These are phyloP conservation scores for Liriodendron chinense DNA, from an alignment of 164 flowering plant species.

Conservation along the genomic window DNA sequence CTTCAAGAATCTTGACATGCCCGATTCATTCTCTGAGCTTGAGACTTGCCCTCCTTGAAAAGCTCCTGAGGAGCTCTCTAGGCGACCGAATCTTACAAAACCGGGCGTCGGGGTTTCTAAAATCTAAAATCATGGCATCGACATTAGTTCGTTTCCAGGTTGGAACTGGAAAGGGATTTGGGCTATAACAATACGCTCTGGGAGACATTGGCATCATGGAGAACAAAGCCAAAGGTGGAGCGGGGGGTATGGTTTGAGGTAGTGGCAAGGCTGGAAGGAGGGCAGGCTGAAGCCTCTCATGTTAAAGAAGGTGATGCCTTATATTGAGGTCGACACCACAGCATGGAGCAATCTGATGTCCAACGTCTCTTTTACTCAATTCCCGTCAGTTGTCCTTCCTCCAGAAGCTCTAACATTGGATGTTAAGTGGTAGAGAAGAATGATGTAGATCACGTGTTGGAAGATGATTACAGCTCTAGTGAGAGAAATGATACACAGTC, in stretches of 20 bases:
- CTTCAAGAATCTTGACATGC: conserved; percentile 22
- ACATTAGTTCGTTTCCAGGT: conserved; percentile 40
- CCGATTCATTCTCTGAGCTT: conserved; percentile 32
- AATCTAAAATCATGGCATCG: conserved; percentile 41
- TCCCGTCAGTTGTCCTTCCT: conserved; percentile 53
- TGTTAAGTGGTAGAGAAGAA: conserved; percentile 55
- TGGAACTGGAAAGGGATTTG: conserved; percentile 55
- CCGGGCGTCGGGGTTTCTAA: conserved; percentile 28
- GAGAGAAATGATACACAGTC: neutral
- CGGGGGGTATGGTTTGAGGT: conserved; percentile 50
- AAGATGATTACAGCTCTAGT: neutral
- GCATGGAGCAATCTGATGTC: conserved; percentile 68
- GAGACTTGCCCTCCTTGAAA: conserved; percentile 41
- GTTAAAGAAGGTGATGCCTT: conserved; percentile 49
- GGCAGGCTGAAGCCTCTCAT: conserved; percentile 45
- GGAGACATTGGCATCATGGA: conserved; percentile 52
- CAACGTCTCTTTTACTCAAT: conserved; percentile 69
- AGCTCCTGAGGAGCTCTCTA: conserved; percentile 31
- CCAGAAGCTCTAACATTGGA: conserved; percentile 68
- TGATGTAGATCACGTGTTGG: neutral
- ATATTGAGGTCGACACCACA: conserved; percentile 43
- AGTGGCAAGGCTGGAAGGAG: conserved; percentile 51
- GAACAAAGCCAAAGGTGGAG: conserved; percentile 57
- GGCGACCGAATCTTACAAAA: conserved; percentile 29
- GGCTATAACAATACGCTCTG: conserved; percentile 23